These are phyloP conservation scores for Verticillium tricorpus DNA, from an alignment of 2,329 filamentous ascomycete genomes.

Conservation along the genomic window DNA sequence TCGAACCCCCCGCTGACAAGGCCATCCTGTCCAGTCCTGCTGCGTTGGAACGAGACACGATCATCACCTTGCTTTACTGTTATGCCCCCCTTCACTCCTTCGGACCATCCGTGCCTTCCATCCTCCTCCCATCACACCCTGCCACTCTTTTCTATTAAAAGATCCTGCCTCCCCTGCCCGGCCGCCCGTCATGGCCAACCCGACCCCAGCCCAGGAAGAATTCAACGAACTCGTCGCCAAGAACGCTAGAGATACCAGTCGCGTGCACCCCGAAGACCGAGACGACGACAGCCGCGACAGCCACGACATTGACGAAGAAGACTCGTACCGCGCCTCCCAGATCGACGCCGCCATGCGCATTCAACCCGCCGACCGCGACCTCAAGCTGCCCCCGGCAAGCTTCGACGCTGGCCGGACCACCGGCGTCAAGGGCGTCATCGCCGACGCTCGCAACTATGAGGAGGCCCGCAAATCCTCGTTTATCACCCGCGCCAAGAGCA, in stretches of 20 bases:
- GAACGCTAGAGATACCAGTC: constrained; percentile 38
- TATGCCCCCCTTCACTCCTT: constrained; percentile 3
- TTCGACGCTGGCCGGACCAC: constrained; percentile 69
- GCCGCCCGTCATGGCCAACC: constrained; percentile 44
- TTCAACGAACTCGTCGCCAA: constrained; percentile 59
- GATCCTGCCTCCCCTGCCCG: constrained; percentile 10
- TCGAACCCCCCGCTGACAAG: constrained; percentile 7
- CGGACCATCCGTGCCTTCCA: constrained; percentile 6
- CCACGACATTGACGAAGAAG: constrained; percentile 48
- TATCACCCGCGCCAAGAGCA: constrained; percentile 46
- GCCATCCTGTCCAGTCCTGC: neutral
- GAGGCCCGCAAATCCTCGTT: constrained; percentile 56
- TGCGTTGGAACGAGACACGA: neutral
- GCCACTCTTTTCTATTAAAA: constrained; percentile 28
- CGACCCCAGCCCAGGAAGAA: constrained; percentile 61
- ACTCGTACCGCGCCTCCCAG: constrained; percentile 45
- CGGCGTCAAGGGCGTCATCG: constrained; percentile 83
- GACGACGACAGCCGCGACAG: constrained; percentile 37
- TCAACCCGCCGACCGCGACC: constrained; percentile 48
- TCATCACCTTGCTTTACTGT: constrained; percentile 1
- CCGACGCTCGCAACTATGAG: constrained; percentile 75
- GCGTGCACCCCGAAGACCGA: constrained; percentile 55
- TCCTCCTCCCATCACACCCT: neutral
- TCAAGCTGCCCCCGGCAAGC: constrained; percentile 57
- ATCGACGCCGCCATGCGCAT: constrained; percentile 64